These are phyloP conservation scores for Stachybotrys chlorohalonatus DNA, from an alignment of 2,329 filamentous ascomycete species.

Conservation along the genomic window DNA sequence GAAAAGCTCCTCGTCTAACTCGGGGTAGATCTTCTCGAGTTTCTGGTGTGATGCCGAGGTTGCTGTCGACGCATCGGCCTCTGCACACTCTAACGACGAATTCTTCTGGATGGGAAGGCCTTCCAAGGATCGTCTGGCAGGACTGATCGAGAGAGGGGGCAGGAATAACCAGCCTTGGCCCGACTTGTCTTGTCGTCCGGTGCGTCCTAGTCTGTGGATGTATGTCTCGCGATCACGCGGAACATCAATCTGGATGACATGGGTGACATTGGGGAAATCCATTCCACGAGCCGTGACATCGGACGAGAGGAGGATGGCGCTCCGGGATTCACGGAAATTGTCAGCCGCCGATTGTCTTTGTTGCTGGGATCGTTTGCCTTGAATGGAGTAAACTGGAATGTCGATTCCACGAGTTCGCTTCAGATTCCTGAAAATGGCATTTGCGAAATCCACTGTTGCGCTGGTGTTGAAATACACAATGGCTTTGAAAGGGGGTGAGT, in stretches of 20 bases:
- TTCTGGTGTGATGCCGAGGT: slow-evolving; percentile 27
- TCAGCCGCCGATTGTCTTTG: slow-evolving; percentile 64
- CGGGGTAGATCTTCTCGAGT: slow-evolving; percentile 30
- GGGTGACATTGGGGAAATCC: slow-evolving; percentile 75
- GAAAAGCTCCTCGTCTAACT: slow-evolving; percentile 24
- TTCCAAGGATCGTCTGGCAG: slow-evolving; percentile 41
- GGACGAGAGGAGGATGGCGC: slow-evolving; percentile 64
- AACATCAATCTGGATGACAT: slow-evolving; percentile 64
- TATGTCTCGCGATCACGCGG: slow-evolving; percentile 61
- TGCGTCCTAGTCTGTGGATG: slow-evolving; percentile 70
- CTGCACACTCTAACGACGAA: slow-evolving; percentile 38
- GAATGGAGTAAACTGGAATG: slow-evolving; percentile 48
- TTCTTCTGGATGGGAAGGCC: slow-evolving; percentile 53
- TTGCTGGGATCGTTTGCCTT: slow-evolving; percentile 65
- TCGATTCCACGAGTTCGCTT: slow-evolving; percentile 8
- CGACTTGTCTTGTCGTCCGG: slow-evolving; percentile 63
- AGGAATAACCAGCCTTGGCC: slow-evolving; percentile 64
- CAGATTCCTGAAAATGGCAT: slow-evolving; percentile 10
- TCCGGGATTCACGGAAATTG: slow-evolving; percentile 54
- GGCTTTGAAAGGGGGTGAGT: slow-evolving; percentile 72
- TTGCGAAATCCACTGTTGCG: slow-evolving; percentile 57
- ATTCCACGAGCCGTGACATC: slow-evolving; percentile 76
- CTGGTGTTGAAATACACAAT: slow-evolving; percentile 87
- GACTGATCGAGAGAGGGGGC: slow-evolving; percentile 39
- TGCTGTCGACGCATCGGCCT: slow-evolving; percentile 18